Evolutionary conservation across 139 green algal species (phyloP).

Genomic region (Micromonas commoda): DNA sequence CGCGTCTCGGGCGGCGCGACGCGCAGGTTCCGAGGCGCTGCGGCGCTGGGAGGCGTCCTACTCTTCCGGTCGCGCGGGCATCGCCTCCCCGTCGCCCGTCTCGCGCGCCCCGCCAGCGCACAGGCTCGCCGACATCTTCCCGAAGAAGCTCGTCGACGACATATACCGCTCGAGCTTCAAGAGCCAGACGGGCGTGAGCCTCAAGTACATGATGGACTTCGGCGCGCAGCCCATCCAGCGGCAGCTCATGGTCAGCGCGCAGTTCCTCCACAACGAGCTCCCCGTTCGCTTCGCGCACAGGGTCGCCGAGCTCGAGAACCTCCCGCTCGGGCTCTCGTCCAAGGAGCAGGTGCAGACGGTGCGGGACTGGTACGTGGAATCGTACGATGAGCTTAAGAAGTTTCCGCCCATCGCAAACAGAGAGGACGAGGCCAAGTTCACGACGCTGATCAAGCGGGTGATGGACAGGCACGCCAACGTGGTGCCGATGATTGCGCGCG

Average conservation of each 20-base stretch:
- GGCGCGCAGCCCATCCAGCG: conserved; percentile 75
- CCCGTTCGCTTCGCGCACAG: conserved; percentile 87
- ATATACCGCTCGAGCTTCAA: conserved; percentile 81
- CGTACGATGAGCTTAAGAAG: conserved; percentile 80
- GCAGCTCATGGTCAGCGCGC: conserved; percentile 86
- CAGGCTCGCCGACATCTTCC: not conserved
- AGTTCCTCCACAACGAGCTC: conserved; percentile 96
- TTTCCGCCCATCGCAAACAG: conserved; percentile 62
- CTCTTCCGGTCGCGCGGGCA: too few relatives aligned
- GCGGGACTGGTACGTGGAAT: conserved; percentile 97
- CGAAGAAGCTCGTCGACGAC: conserved; percentile 64
- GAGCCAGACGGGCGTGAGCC: conserved; percentile 91
- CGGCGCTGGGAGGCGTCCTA: too few relatives aligned
- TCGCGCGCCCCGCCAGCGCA: too few relatives aligned
- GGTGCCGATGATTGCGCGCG: conserved; percentile 92
- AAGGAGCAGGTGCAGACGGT: conserved; percentile 88
- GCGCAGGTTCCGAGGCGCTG: too few relatives aligned
- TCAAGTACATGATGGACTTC: conserved; percentile 97
- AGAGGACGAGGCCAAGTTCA: conserved; percentile 83
- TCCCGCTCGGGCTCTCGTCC: conserved; percentile 85
- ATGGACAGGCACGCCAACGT: conserved; percentile 81
- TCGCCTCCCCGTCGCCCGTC: not conserved
- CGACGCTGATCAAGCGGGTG: conserved; percentile 70
- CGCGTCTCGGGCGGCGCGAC: not conserved
- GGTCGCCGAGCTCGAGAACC: conserved; percentile 93